Percentiles rank a stretch among this genome's conserved stretches.
Conservation (phyloP, 306 rosid species). For the Dryas octopetala region DNA sequence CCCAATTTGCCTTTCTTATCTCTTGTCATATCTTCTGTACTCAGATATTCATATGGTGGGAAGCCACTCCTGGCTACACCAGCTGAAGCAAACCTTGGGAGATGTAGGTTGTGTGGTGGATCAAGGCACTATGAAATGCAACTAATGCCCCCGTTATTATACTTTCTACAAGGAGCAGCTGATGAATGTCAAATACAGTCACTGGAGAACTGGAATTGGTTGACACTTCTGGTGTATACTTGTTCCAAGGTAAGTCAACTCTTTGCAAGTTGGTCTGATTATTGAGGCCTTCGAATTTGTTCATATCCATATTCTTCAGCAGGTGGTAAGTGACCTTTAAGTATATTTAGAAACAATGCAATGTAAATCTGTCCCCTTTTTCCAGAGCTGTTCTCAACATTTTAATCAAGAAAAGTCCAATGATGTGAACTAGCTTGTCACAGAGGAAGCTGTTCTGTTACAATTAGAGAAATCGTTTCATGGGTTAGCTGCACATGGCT, state of each 20-base stretch:
- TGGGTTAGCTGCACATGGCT: conserved; percentile 22
- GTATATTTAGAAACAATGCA: no score
- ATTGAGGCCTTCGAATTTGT: no score
- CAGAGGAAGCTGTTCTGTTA: conserved; percentile 64
- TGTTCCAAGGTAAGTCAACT: conserved; percentile 64
- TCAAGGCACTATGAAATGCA: conserved; percentile 81
- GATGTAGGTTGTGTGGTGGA: conserved; percentile 65
- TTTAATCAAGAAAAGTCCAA: conserved; percentile 33
- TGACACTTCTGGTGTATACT: conserved; percentile 71
- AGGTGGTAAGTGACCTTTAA: background rate
- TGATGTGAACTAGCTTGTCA: conserved; percentile 52
- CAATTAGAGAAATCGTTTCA: conserved; percentile 54
- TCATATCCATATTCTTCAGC: background rate
- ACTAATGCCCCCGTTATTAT: conserved; percentile 78
- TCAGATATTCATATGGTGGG: conserved; percentile 75
- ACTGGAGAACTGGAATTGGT: conserved; percentile 83
- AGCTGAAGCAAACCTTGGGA: conserved; percentile 55
- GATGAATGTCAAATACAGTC: conserved; percentile 43
- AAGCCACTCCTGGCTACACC: conserved; percentile 63
- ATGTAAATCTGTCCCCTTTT: conserved; percentile 7
- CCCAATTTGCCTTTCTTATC: background rate
- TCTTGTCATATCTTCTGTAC: conserved; percentile 7
- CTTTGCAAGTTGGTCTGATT: conserved; percentile 18
- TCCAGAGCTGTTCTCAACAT: conserved; percentile 55
- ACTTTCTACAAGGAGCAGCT: conserved; percentile 71